Evolutionary conservation across 352 stramenopile genomes (phyloP).

Genomic region (Phytophthora boehmeriae): DNA sequence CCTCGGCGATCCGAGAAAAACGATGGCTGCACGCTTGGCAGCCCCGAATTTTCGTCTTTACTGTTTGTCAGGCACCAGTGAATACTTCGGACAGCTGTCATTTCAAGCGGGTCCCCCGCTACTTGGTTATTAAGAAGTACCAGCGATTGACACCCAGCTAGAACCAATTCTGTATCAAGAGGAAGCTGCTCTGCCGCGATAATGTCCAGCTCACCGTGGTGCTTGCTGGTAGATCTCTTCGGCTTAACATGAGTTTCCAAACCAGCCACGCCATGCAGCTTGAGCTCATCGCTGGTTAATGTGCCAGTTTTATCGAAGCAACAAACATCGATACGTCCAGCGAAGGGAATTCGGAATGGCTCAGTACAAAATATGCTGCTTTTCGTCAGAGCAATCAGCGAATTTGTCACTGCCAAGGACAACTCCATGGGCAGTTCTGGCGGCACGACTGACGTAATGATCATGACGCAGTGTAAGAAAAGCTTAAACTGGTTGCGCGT

Average conservation of each 20-base stretch:
- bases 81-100: slow-evolving; percentile 91
- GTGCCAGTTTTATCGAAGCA: slow-evolving; percentile 99
- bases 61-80: slow-evolving; percentile 74
- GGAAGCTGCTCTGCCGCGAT: slow-evolving; percentile 91
- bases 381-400: slow-evolving; percentile 94
- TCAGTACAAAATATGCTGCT: slow-evolving; percentile 98
- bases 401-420: slow-evolving; percentile 96
- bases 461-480: slow-evolving; percentile 97
- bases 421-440: slow-evolving; percentile 99
- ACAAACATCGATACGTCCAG: slow-evolving; percentile 96
- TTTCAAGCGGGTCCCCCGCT: slow-evolving; percentile 98
- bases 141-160: slow-evolving; percentile 96
- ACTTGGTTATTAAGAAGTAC: slow-evolving; percentile 96
- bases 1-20: slow-evolving; percentile 36
- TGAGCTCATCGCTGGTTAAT: slow-evolving; percentile 97
- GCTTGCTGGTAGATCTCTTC: slow-evolving; percentile 42
- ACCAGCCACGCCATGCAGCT: slow-evolving; percentile 92
- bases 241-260: slow-evolving; percentile 60
- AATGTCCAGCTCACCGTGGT: slow-evolving; percentile 70
- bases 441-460: slow-evolving; percentile 98
- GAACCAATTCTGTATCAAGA: slow-evolving; percentile 83
- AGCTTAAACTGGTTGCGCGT: slow-evolving; percentile 97
- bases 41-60: slow-evolving; percentile 26
- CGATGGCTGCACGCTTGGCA: slow-evolving; percentile 34
- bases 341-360: slow-evolving; percentile 97